A percentile compares a stretch with the other conserved stretches of the same genome.
These are phyloP conservation scores for Cytidiella melzeri DNA, from an alignment of 768 basidiomycete species.

Conservation along the genomic window DNA sequence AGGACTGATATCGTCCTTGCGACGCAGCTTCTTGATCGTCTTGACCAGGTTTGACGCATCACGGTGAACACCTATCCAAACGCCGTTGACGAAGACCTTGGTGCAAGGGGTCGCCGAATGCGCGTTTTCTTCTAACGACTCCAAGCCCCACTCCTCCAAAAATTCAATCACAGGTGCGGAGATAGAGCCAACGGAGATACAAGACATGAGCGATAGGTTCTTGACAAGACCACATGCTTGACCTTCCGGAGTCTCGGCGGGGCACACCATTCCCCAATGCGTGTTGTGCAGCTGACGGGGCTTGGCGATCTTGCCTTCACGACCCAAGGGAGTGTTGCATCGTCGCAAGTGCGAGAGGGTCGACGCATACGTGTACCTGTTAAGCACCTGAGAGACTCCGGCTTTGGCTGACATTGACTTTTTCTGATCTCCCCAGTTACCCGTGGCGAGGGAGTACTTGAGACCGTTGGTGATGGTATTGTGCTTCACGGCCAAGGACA, in stretches of 20 bases:
- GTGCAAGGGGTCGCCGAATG: conserved; percentile 79
- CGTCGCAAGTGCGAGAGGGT: conserved; percentile 97
- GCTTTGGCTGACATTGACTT: conserved; percentile 98
- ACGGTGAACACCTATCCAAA: conserved; percentile 99
- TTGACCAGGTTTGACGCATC: conserved; percentile 89
- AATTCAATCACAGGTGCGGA: conserved; percentile 97
- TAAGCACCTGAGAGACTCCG: conserved; percentile 97
- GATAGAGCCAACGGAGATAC: conserved; percentile 95
- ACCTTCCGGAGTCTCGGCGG: conserved; percentile 98
- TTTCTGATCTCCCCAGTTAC: conserved; percentile 99
- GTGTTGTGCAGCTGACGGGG: conserved; percentile 99
- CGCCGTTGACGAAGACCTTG: conserved; percentile 98
- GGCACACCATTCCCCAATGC: conserved; percentile 99
- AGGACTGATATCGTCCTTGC: conserved; percentile 91
- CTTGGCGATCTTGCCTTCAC: conserved; percentile 98
- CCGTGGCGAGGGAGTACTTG: conserved; percentile 95
- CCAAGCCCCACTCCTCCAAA: conserved; percentile 96
- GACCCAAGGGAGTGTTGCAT: conserved; percentile 95
- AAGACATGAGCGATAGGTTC: conserved; percentile 95
- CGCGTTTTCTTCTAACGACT: conserved; percentile 90
- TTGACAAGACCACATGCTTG: conserved; percentile 99
- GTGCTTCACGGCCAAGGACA: conserved; percentile 88
- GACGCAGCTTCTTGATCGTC: conserved; percentile 85
- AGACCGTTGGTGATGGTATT: conserved; percentile 97
- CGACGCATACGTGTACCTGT: conserved; percentile 97